These are phyloP conservation scores for Pinus taeda DNA, from an alignment of 75 land plant species.

Conservation along the genomic window DNA sequence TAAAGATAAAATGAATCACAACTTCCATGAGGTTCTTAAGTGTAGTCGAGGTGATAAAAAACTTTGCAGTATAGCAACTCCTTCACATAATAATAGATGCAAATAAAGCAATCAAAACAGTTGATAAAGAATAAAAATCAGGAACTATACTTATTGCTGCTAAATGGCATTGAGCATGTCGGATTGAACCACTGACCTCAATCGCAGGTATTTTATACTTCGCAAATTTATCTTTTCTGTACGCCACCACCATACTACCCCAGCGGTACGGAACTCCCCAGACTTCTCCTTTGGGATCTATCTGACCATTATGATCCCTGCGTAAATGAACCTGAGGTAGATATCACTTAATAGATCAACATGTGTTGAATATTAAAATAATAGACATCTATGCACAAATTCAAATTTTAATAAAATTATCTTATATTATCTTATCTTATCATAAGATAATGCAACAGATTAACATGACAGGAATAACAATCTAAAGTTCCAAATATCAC, in stretches of 20 bases:
- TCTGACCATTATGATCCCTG: conserved; percentile 57
- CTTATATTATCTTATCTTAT: too few species aligned
- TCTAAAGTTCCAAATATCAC: neutral
- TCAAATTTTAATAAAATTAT: neutral
- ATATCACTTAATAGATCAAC: conserved; percentile 9
- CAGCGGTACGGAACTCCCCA: conserved; percentile 96
- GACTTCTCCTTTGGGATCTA: conserved; percentile 61
- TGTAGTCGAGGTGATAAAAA: neutral
- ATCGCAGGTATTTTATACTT: conserved; percentile 70
- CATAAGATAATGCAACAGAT: neutral
- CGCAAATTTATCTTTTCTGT: conserved; percentile 74
- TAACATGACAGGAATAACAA: neutral
- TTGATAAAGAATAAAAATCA: neutral
- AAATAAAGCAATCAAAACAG: neutral
- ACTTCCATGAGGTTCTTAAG: neutral
- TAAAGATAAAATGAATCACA: neutral
- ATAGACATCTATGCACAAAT: too few species aligned
- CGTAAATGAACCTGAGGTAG: conserved; percentile 57
- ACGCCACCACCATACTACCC: conserved; percentile 91
- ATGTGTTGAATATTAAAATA: neutral
- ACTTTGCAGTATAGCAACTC: neutral
- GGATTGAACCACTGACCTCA: conserved; percentile 40
- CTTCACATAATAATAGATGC: neutral
- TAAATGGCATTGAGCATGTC: neutral
- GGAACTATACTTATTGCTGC: neutral